These are phyloP conservation scores for Triticum dicoccoides DNA, from an alignment of 176 grass and related monocot species.

Conservation along the genomic window DNA sequence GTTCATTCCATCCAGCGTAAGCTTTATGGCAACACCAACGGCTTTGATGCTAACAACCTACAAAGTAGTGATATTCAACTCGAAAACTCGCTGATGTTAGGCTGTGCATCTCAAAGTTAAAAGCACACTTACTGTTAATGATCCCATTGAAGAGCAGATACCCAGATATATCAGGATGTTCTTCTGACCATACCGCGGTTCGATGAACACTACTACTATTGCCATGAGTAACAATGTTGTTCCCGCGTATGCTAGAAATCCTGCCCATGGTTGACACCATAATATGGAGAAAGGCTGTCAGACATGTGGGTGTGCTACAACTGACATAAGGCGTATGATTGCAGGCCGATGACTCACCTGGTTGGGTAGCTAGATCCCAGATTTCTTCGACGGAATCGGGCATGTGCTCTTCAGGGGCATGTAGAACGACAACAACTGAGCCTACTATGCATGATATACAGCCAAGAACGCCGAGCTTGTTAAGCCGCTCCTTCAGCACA, in stretches of 20 bases:
- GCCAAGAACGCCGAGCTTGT: constrained; percentile 77
- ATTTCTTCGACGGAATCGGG: constrained; percentile 82
- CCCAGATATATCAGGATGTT: constrained; percentile 93
- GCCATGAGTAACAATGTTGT: constrained; percentile 58
- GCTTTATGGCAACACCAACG: constrained; percentile 90
- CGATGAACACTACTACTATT: constrained; percentile 60
- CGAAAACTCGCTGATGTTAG: not conserved
- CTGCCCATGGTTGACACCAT: constrained; percentile 39
- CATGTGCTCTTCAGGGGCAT: constrained; percentile 79
- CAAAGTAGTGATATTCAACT: not conserved
- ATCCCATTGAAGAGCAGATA: constrained; percentile 94
- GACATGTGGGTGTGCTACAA: not conserved
- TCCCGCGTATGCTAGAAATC: constrained; percentile 68
- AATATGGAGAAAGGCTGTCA: constrained; percentile 20
- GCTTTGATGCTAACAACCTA: constrained; percentile 98
- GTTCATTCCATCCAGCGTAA: constrained; percentile 82
- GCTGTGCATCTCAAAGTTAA: not conserved
- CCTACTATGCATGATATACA: constrained; percentile 91
- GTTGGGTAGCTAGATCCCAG: constrained; percentile 83
- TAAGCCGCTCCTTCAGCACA: constrained; percentile 76
- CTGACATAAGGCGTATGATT: not conserved
- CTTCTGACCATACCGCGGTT: constrained; percentile 85
- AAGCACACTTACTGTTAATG: constrained; percentile 70
- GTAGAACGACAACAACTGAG: constrained; percentile 88
- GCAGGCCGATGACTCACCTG: constrained; percentile 37